Conservation (phyloP, 371 early-diverging fungal genomes). For the Lichtheimia ornata region DNA sequence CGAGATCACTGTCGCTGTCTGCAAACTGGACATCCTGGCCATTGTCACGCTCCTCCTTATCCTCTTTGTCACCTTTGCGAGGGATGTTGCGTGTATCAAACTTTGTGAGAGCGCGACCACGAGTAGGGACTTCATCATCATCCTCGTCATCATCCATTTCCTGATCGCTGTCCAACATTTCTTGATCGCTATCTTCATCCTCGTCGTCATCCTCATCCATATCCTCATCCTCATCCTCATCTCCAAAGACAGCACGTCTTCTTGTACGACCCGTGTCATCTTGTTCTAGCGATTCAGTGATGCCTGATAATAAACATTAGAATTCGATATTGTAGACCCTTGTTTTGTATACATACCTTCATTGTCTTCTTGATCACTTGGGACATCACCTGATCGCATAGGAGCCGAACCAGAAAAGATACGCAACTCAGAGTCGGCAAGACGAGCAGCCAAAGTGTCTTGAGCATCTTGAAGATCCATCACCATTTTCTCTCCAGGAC, state of each 20-base stretch:
- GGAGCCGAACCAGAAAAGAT: constrained; percentile 83
- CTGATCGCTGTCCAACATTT: constrained; percentile 44
- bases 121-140: constrained; percentile 39
- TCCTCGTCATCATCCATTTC: constrained; percentile 38
- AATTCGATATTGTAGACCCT: no score
- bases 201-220: constrained; percentile 48
- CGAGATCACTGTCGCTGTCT: constrained; percentile 73
- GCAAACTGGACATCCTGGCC: constrained; percentile 66
- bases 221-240: constrained; percentile 39
- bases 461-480: constrained; percentile 86
- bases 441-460: constrained; percentile 75
- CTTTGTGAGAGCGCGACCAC: constrained; percentile 50
- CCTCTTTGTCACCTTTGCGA: constrained; percentile 48
- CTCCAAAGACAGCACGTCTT: constrained; percentile 62
- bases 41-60: constrained; percentile 42
- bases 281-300: constrained; percentile 41
- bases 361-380: constrained; percentile 36
- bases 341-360: constrained; percentile 14
- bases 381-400: constrained; percentile 65
- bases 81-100: constrained; percentile 52
- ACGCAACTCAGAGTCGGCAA: constrained; percentile 76
- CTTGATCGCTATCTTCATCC: constrained; percentile 43
- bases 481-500: constrained; percentile 91
- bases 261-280: constrained; percentile 55
- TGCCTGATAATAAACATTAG: constrained; percentile 1